Evolutionary conservation across 1,139 yeast genomes (phyloP).

Genomic region (Suhomyces terraborum): DNA sequence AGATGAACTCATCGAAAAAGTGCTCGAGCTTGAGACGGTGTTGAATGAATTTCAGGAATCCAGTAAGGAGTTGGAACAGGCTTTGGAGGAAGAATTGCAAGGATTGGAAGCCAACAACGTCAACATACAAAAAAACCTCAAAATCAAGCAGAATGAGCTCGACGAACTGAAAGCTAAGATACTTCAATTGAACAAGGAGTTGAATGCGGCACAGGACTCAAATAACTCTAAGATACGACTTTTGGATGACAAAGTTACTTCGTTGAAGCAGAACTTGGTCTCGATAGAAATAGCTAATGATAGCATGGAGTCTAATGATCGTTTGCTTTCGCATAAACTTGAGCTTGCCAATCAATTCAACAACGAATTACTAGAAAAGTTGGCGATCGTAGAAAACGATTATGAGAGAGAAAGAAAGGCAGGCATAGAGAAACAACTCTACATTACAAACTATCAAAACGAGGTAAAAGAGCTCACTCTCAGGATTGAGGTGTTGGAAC

Average conservation of each 20-base stretch:
- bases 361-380: conserved; percentile 43
- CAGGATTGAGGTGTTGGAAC: conserved; percentile 17
- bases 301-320: conserved; percentile 42
- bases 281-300: conserved; percentile 46
- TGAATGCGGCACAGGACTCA: conserved; percentile 26
- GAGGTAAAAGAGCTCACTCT: conserved; percentile 27
- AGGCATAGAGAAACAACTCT: conserved; percentile 35
- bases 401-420: conserved; percentile 35
- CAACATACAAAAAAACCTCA: conserved; percentile 20
- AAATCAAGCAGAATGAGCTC: conserved; percentile 21
- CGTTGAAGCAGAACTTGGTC: conserved; percentile 37
- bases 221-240: conserved; percentile 19
- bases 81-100: conserved; percentile 46
- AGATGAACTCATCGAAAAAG: conserved; percentile 32
- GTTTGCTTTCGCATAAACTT: conserved; percentile 36
- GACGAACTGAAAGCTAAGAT: conserved; percentile 18
- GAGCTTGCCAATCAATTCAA: conserved; percentile 40
- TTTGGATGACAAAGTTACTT: conserved; percentile 24
- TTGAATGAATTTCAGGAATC: conserved; percentile 46
- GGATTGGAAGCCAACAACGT: conserved; percentile 33
- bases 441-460: conserved; percentile 41
- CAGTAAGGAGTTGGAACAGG: conserved; percentile 46
- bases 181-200: conserved; percentile 23
- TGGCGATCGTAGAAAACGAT: conserved; percentile 47
- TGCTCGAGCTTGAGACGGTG: conserved; percentile 40